Evolutionary conservation across 768 basidiomycete species (phyloP).

Genomic region (Myochromella boudieri): DNA sequence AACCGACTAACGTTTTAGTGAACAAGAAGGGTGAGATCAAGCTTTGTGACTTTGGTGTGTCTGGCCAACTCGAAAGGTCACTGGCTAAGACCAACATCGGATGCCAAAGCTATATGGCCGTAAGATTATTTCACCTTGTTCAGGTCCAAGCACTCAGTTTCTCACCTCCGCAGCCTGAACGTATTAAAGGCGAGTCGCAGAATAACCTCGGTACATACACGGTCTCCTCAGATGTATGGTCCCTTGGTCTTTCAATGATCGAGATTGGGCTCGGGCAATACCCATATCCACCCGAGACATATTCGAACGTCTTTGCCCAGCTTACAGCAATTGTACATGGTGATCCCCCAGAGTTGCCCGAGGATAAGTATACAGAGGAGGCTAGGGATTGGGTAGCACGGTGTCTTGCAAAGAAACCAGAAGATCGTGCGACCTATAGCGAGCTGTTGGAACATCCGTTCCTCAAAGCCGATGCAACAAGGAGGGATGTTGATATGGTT

Average conservation of each 20-base stretch:
- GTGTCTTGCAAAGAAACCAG: conserved; percentile 82
- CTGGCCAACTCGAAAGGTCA: conserved; percentile 94
- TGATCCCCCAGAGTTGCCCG: conserved; percentile 85
- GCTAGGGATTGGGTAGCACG: conserved; percentile 81
- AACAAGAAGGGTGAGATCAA: conserved; percentile 89
- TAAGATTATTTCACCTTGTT: conserved; percentile 37
- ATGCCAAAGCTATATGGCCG: conserved; percentile 98
- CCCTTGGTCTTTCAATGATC: conserved; percentile 89
- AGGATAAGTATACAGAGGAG: conserved; percentile 57
- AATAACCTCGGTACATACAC: conserved; percentile 88
- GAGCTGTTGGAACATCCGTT: conserved; percentile 85
- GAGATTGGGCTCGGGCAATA: conserved; percentile 90
- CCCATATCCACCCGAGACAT: conserved; percentile 97
- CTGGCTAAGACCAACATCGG: conserved; percentile 98
- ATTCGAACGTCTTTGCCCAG: conserved; percentile 96
- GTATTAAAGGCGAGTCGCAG: conserved; percentile 92
- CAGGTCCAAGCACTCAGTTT: conserved; percentile 2
- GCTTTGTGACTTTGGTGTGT: conserved; percentile 98
- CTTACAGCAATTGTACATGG: conserved; percentile 94
- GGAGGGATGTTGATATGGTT: conserved; percentile 74
- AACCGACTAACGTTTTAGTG: conserved; percentile 92
- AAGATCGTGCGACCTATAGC: conserved; percentile 76
- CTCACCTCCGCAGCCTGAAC: conserved; percentile 77
- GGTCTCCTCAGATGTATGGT: conserved; percentile 97
- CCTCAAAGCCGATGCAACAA: conserved; percentile 55